These are phyloP conservation scores for Colletotrichum magnum DNA, from an alignment of 2,329 filamentous ascomycete species.

Conservation along the genomic window DNA sequence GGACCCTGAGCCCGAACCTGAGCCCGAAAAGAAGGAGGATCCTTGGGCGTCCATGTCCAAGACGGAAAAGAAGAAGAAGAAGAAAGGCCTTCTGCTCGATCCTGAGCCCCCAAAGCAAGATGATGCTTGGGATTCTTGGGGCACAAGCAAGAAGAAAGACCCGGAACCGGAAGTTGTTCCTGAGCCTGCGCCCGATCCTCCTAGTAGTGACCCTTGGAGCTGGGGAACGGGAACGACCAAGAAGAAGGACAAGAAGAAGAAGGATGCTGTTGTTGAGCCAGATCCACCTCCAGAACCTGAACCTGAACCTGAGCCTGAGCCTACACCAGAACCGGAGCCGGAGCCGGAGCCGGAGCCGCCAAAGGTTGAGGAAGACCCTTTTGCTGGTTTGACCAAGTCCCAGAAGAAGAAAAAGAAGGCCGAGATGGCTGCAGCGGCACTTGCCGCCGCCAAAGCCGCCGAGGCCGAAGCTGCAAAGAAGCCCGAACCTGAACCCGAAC, in stretches of 20 bases:
- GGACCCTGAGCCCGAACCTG: constrained; percentile 45
- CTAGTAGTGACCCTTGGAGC: constrained; percentile 52
- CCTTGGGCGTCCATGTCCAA: constrained; percentile 47
- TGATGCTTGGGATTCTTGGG: constrained; percentile 43
- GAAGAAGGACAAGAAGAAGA: constrained; percentile 59
- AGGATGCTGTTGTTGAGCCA: constrained; percentile 42
- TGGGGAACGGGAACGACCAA: constrained; percentile 53
- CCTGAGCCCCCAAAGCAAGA: constrained; percentile 42
- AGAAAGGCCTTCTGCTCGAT: constrained; percentile 47
- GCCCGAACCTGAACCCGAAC: constrained; percentile 28
- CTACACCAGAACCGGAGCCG: constrained; percentile 8
- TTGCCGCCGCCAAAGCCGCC: constrained; percentile 15
- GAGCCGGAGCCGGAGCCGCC: constrained; percentile 49
- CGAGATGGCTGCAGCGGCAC: constrained; percentile 34
- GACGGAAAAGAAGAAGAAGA: constrained; percentile 58
- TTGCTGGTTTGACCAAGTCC: constrained; percentile 45
- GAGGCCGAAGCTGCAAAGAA: constrained; percentile 29
- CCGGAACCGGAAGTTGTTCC: constrained; percentile 44
- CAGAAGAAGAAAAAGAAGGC: constrained; percentile 51
- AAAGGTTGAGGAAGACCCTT: constrained; percentile 51
- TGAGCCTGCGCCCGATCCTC: constrained; percentile 47
- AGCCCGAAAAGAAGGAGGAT: constrained; percentile 40
- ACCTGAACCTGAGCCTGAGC: constrained; percentile 45
- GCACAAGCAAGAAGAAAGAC: constrained; percentile 61
- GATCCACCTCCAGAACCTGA: constrained; percentile 39